phyloP scores from a whole-genome alignment of 2,329 filamentous ascomycete species.

The Aureobasidium sp. region DNA sequence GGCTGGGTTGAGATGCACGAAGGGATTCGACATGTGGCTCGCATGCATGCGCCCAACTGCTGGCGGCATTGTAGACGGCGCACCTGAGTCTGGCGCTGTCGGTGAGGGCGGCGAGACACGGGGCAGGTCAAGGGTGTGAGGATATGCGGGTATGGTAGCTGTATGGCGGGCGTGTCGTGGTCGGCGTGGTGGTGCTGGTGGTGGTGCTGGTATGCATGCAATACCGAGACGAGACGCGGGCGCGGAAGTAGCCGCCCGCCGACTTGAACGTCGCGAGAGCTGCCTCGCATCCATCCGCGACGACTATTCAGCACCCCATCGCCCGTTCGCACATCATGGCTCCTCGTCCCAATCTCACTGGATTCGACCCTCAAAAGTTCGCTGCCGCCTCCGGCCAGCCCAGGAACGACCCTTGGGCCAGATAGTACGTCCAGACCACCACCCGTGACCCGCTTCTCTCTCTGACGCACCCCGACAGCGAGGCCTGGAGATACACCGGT shows the following conservation, averaged over 20 bases:
- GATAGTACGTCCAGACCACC: conserved; percentile 44
- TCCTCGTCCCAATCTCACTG: conserved; percentile 67
- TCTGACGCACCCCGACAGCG: conserved; percentile 47
- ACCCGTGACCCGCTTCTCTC: neutral
- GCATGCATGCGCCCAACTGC: conserved; percentile 52
- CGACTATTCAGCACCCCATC: neutral
- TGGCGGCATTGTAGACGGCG: conserved; percentile 46
- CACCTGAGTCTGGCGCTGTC: neutral
- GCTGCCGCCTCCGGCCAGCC: conserved; percentile 60
- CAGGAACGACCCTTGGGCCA: conserved; percentile 56
- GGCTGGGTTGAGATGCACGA: conserved; percentile 48
- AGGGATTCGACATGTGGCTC: conserved; percentile 53
- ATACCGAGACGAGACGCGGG: neutral
- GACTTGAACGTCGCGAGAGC: neutral
- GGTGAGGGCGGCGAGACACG: too few species aligned
- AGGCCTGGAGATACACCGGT: conserved; percentile 90
- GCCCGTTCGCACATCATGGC: conserved; percentile 37
- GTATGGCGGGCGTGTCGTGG: neutral
- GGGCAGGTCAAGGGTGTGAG: neutral
- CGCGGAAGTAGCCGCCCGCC: neutral
- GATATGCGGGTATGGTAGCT: neutral
- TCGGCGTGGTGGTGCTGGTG: neutral
- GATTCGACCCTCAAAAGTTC: conserved; percentile 82
- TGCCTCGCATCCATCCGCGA: conserved; percentile 1
- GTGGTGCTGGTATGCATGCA: neutral